Evolutionary conservation across 2,329 filamentous ascomycete genomes (phyloP).

Genomic region (Aspergillus pseudotamarii): DNA sequence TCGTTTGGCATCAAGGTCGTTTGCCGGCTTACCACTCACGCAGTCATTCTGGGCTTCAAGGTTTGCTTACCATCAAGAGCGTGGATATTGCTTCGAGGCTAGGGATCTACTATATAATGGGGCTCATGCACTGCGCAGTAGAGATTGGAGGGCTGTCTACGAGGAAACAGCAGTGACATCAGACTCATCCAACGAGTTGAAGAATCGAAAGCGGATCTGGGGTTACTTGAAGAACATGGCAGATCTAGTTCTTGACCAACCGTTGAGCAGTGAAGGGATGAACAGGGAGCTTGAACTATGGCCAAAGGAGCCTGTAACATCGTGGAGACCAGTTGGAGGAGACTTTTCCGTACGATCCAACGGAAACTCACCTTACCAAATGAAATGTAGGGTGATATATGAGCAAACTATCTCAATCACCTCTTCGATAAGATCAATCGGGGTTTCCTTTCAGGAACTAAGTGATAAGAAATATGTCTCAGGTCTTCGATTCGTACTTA

Average conservation of each 20-base stretch:
- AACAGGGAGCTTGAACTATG: slow-evolving; percentile 5
- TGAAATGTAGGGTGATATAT: slow-evolving; percentile 17
- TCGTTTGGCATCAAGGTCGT: slow-evolving; percentile 22
- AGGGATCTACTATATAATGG: slow-evolving; percentile 6
- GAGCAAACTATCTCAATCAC: slow-evolving; percentile 15
- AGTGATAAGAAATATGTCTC: slow-evolving; percentile 16
- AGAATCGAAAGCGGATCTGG: slow-evolving; percentile 23
- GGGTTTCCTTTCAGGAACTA: slow-evolving; percentile 18
- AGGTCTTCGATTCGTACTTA: slow-evolving; percentile 4
- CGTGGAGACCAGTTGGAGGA: slow-evolving; percentile 16
- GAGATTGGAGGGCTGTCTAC: slow-evolving; percentile 28
- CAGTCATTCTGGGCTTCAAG: slow-evolving; percentile 27
- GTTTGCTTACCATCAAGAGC: slow-evolving; percentile 19
- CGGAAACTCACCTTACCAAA: slow-evolving; percentile 6
- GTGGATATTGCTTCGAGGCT: slow-evolving; percentile 22
- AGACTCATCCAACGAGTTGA: slow-evolving; percentile 7
- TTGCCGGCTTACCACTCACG: slow-evolving; percentile 20
- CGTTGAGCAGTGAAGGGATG: not conserved
- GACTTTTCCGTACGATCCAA: slow-evolving; percentile 8
- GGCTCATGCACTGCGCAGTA: not conserved
- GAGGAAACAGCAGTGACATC: slow-evolving; percentile 13
- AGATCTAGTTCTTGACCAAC: slow-evolving; percentile 15
- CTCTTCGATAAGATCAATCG: slow-evolving; percentile 11
- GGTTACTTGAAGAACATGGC: slow-evolving; percentile 15
- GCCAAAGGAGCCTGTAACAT: not conserved